Conservation (phyloP, 352 stramenopile genomes). For the Pythium coloratum region DNA sequence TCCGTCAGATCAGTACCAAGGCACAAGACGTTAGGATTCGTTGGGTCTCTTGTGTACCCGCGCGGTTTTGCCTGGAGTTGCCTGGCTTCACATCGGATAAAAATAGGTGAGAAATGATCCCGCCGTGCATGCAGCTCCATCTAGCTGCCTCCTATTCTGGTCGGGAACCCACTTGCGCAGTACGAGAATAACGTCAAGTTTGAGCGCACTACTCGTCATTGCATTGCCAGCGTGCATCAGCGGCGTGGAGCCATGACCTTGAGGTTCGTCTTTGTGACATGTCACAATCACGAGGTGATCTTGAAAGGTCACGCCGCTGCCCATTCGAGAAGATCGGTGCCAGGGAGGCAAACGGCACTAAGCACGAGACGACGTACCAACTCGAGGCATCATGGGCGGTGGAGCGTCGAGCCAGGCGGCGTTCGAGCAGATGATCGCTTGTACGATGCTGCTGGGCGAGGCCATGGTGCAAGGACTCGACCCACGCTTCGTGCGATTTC, state of each 20-base stretch:
- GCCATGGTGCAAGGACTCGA: constrained; percentile 82
- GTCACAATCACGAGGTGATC: neutral
- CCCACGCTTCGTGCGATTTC: constrained; percentile 75
- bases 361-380: neutral
- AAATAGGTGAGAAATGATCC: neutral
- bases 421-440: constrained; percentile 85
- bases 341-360: no score
- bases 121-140: no score
- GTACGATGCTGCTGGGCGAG: constrained; percentile 82
- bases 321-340: neutral
- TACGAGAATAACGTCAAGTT: no score
- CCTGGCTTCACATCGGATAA: neutral
- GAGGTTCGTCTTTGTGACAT: neutral
- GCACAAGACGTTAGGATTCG: no score
- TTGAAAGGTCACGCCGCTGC: neutral
- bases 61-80: neutral
- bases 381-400: constrained; percentile 48
- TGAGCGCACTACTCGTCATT: no score
- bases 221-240: no score
- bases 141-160: neutral
- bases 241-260: neutral
- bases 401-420: constrained; percentile 67
- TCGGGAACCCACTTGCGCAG: neutral
- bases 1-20: no score
- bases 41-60: no score